These are phyloP conservation scores for Dioszegia hungarica DNA, from an alignment of 768 basidiomycete genomes.

Conservation along the genomic window DNA sequence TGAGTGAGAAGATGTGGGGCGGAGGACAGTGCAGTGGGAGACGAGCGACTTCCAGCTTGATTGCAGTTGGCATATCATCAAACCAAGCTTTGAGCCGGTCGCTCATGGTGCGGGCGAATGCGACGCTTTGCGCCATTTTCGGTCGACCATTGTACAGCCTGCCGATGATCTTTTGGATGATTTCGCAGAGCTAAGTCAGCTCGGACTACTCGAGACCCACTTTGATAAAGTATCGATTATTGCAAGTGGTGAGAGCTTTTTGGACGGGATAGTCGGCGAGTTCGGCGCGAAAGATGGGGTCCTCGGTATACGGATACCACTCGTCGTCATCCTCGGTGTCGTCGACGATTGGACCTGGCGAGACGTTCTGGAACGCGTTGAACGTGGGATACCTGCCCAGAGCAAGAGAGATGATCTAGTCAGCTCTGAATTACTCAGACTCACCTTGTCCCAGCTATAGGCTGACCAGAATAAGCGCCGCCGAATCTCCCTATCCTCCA, in stretches of 20 bases:
- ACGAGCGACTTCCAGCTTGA: constrained; percentile 12
- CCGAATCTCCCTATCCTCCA: constrained; percentile 21
- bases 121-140: background rate
- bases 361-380: constrained; percentile 22
- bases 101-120: constrained; percentile 11
- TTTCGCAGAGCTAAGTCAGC: constrained; percentile 20
- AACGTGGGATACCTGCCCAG: constrained; percentile 22
- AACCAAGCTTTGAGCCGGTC: constrained; percentile 9
- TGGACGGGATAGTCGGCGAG: constrained; percentile 14
- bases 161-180: constrained; percentile 25
- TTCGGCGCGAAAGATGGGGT: constrained; percentile 9
- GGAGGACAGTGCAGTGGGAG: constrained; percentile 22
- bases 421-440: background rate
- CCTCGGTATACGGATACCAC: constrained; percentile 19
- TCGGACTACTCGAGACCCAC: background rate
- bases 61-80: constrained; percentile 8
- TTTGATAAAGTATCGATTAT: constrained; percentile 18
- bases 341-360: constrained; percentile 23
- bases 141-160: constrained; percentile 20
- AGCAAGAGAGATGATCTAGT: constrained; percentile 17
- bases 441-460: constrained; percentile 26
- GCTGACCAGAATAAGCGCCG: constrained; percentile 25
- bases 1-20: constrained; percentile 24
- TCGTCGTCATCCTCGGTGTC: constrained; percentile 23
- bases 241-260: constrained; percentile 14